A percentile compares a stretch with the other conserved stretches of the same genome.
Conservation (phyloP, 805 yeast genomes). For the Candida takata region DNA sequence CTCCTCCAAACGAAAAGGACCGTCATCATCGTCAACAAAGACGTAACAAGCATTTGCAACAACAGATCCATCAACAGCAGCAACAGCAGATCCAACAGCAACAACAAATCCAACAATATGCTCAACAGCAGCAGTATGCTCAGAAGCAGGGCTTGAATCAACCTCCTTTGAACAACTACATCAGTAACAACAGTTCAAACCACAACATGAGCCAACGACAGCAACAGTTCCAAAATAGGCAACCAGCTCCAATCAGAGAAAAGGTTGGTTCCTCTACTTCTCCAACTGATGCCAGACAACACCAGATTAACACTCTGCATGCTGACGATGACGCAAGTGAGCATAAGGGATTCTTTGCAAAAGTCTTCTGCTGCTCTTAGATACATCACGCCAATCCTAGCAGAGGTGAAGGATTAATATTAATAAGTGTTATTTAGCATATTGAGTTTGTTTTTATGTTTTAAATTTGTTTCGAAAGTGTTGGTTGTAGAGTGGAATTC, state of each 20-base stretch:
- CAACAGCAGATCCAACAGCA: slow-evolving; percentile 15
- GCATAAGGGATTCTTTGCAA: slow-evolving; percentile 21
- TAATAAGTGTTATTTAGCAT: too few species aligned
- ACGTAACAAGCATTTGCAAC: slow-evolving; percentile 24
- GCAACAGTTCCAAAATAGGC: slow-evolving; percentile 25
- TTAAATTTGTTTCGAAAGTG: too few species aligned
- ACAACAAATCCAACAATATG: slow-evolving; percentile 13
- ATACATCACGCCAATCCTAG: too few species aligned
- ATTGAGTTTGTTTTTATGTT: too few species aligned
- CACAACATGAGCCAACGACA: slow-evolving; percentile 21
- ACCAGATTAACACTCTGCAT: slow-evolving; percentile 12
- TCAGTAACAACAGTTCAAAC: slow-evolving; percentile 2
- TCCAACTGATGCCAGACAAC: slow-evolving; percentile 14
- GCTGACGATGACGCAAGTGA: slow-evolving; percentile 13
- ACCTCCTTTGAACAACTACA: slow-evolving; percentile 9
- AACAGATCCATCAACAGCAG: slow-evolving; percentile 20
- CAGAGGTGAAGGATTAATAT: too few species aligned
- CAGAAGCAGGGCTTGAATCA: slow-evolving; percentile 10
- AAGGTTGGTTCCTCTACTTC: slow-evolving; percentile 20
- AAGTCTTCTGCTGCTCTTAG: slow-evolving; percentile 20
- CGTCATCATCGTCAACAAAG: slow-evolving; percentile 25
- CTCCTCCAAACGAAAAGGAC: slow-evolving; percentile 33
- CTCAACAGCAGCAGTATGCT: slow-evolving; percentile 14
- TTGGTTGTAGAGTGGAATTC: too few species aligned
- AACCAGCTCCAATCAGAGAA: slow-evolving; percentile 25